Evolutionary conservation across 495 filamentous ascomycete species (phyloP).

Genomic region (Rostrohypoxylon terebratum): DNA sequence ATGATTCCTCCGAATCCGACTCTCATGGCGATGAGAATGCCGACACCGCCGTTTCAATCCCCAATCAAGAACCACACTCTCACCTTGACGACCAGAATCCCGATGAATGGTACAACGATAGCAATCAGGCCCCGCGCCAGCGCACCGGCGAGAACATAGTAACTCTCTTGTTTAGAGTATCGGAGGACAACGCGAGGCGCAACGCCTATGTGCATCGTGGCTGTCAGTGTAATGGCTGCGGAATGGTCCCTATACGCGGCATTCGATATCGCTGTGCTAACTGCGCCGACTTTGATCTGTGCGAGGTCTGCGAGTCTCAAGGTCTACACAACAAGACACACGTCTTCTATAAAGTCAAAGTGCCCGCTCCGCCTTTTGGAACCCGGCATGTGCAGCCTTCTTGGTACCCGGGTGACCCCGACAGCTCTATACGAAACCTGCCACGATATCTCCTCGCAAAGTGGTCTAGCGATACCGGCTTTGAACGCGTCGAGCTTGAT

Average conservation of each 20-base stretch:
- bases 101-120: slow-evolving; percentile 66
- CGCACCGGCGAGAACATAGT: slow-evolving; percentile 80
- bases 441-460: slow-evolving; percentile 70
- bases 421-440: slow-evolving; percentile 68
- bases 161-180: slow-evolving; percentile 79
- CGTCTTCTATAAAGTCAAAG: slow-evolving; percentile 87
- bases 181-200: slow-evolving; percentile 80
- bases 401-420: slow-evolving; percentile 92
- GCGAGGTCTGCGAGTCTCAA: slow-evolving; percentile 87
- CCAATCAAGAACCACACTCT: slow-evolving; percentile 3
- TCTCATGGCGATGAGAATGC: slow-evolving; percentile 62
- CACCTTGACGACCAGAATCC: slow-evolving; percentile 68
- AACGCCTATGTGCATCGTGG: slow-evolving; percentile 95
- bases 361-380: slow-evolving; percentile 61
- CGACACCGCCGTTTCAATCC: slow-evolving; percentile 44
- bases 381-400: slow-evolving; percentile 75
- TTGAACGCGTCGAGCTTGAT: slow-evolving; percentile 86
- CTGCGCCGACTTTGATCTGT: slow-evolving; percentile 91
- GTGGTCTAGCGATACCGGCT: slow-evolving; percentile 76
- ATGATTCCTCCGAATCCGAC: slow-evolving; percentile 53
- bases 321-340: slow-evolving; percentile 90
- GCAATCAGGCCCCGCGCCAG: slow-evolving; percentile 57
- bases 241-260: slow-evolving; percentile 85
- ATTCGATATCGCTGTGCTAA: slow-evolving; percentile 93
- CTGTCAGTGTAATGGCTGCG: slow-evolving; percentile 91